A percentile compares a stretch with the other conserved stretches of the same genome.
Evolutionary conservation across 176 grass and related monocot species (phyloP).

Genomic region (Paspalum notatum): DNA sequence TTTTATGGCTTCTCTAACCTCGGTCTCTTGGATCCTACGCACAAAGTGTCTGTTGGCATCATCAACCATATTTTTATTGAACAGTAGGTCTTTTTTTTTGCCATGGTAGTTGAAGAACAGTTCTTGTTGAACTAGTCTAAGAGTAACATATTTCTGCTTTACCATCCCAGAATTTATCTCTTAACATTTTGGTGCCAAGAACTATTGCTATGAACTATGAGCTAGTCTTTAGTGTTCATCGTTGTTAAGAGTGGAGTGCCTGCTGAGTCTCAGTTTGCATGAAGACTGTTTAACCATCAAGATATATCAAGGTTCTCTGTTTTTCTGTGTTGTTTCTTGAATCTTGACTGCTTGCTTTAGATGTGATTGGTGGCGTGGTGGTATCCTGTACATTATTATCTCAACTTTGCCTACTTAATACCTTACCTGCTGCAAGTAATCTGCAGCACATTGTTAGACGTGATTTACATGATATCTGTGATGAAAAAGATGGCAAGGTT

Average conservation of each 20-base stretch:
- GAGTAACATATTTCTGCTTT: background rate
- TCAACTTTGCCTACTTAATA: background rate
- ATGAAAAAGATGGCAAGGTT: background rate
- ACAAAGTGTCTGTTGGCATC: too few relatives aligned
- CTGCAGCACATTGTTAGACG: too few relatives aligned
- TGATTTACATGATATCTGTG: background rate
- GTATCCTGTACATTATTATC: background rate
- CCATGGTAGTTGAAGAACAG: background rate
- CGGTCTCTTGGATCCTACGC: too few relatives aligned
- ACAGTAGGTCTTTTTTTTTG: background rate
- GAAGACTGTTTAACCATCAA: background rate
- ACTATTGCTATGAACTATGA: background rate
- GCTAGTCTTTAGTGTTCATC: background rate
- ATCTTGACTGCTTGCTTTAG: background rate
- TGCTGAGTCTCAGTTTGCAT: background rate
- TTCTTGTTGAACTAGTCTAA: background rate
- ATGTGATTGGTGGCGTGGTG: background rate
- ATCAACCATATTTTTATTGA: background rate
- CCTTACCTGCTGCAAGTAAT: background rate
- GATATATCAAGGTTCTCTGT: background rate
- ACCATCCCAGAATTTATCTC: background rate
- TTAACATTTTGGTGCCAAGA: background rate
- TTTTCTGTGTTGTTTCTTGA: background rate
- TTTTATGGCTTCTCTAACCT: too few relatives aligned
- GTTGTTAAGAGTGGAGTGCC: background rate